Base-by-base conservation (phyloP, 2,329 filamentous ascomycete species). In the Ceratocystis diversiconidia region DNA sequence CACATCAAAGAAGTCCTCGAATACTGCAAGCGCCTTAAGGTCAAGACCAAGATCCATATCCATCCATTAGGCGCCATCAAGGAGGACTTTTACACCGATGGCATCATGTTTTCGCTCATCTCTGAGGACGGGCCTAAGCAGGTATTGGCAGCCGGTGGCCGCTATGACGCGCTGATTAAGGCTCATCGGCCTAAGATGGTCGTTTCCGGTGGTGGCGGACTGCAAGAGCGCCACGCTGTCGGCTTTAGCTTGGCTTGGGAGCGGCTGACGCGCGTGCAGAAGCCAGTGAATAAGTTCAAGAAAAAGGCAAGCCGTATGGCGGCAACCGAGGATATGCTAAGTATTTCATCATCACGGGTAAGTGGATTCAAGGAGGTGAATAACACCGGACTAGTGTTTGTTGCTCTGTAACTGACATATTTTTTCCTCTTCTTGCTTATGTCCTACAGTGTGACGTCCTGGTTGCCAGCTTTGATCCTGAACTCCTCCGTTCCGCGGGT, bases 191-290 rank as follows among this genome's bases (percentile, higher is more conserved):
- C 89, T 4, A 87, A 85, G 69, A 82, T 85, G 52, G 79, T 84
- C 50, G 36, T 41, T 41, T 41, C 36, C 36, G 36, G 36, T 41
- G 36, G 36, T 41, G 81, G 79, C 28, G 82, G 82, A 66, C 78
- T 82, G 55, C 80, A 83, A 65, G 85, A 86, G 70, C 84, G 85
- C 22, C 90, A 95, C 72, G 92, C 90, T 4, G 94, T 97, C 10
- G 94, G 95, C 0, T 92, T 97, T 72, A 95, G 91, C 71, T 78
- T 97, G 50, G 89, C 89, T 28, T 95, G 92, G 85, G 92, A 96
- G 71, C 85, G 87, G 66, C 78, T 96, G 3, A 86, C 86, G 5
- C 83, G 83, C 50, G 84, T 89, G 72, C 77, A 82, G 2, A 84
- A 84, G 65, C 74, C 76, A 46, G 78, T 2, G 84, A 82, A 68